phyloP scores from a whole-genome alignment of 169 alveolate species.

The Ichthyophthirius multifiliis region DNA sequence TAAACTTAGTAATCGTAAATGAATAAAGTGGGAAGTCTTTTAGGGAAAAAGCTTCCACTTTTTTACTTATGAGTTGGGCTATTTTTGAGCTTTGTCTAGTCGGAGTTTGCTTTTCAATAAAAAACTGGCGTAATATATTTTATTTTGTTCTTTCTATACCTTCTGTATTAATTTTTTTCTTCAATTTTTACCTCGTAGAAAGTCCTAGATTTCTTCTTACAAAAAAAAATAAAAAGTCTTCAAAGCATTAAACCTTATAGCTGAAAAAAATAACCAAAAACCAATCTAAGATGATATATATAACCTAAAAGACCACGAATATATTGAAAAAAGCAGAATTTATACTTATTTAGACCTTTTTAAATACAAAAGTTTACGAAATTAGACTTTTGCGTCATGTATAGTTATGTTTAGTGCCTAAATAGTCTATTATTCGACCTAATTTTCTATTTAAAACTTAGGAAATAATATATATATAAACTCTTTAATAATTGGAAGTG shows the following conservation, averaged over 20 bases:
- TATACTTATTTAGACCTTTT: neutral
- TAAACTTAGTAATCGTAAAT: neutral
- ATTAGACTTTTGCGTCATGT: neutral
- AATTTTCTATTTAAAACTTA: neutral
- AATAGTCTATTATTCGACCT: neutral
- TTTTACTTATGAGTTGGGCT: slow-evolving; percentile 17
- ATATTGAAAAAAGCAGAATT: neutral
- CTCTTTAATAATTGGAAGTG: neutral
- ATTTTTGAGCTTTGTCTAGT: neutral
- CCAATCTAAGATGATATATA: neutral
- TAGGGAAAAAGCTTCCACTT: neutral
- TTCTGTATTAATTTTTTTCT: neutral
- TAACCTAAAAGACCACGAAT: neutral
- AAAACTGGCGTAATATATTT: slow-evolving; percentile 1
- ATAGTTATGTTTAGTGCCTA: neutral
- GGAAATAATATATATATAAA: neutral
- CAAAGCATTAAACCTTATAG: neutral
- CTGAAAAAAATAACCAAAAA: neutral
- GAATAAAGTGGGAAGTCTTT: neutral
- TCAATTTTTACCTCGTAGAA: neutral
- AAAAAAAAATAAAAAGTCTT: neutral
- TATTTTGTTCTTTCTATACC: neutral
- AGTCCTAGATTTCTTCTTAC: neutral
- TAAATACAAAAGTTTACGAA: neutral
- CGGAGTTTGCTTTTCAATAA: neutral